Base-by-base conservation (phyloP, 2,329 filamentous ascomycete genomes). In the Graphiopsis chlorocephala region DNA sequence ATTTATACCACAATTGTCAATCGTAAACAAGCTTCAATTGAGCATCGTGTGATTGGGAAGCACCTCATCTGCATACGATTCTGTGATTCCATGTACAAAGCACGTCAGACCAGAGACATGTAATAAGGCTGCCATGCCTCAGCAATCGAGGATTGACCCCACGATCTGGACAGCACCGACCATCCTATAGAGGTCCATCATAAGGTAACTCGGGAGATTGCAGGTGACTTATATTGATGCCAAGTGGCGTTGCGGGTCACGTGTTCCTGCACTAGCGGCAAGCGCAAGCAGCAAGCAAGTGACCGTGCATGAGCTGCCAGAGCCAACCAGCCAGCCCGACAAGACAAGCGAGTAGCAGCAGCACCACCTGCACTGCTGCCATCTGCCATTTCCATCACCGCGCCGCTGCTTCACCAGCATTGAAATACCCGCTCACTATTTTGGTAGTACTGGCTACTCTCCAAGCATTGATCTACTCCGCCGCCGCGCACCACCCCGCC, bases 381-480 rank as follows among this genome's bases (percentile, higher is more conserved):
- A n/a, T n/a, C 26, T 28, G 31, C 60, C 60, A 42, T 47, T 50
- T 25, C 25, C 60, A 62, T 55, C 60, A 55, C 48, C 25, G 48
- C 60, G 48, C 60, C 20, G 31, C 47, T 48, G 31, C 47, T 33
- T 8, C 3, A 25, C 47, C 31, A 62, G 60, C 60, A 62, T 62
- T 25, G 26, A 48, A 14, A 48, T 47, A 47, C 33, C 48, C 60
- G 48, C 60, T 62, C 48, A 62, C 60, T 62, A 55, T 62, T 62
- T 25, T 45, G 45, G 60, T 33, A 33, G 48, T 62, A 45, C 35
- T 23, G 60, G 48, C 48, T 62, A 33, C 48, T 33, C 33, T 45
- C n/a, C 60, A 62, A 45, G 26, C 60, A 62, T 62, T 62, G 60
- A 55, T 62, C 48, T 35, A 47, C 59, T n/a, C 48, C 47, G 48